A percentile compares a stretch with the other conserved stretches of the same genome.
phyloP scores from a whole-genome alignment of 164 flowering plant species.

The Magnolia changhungtana region DNA sequence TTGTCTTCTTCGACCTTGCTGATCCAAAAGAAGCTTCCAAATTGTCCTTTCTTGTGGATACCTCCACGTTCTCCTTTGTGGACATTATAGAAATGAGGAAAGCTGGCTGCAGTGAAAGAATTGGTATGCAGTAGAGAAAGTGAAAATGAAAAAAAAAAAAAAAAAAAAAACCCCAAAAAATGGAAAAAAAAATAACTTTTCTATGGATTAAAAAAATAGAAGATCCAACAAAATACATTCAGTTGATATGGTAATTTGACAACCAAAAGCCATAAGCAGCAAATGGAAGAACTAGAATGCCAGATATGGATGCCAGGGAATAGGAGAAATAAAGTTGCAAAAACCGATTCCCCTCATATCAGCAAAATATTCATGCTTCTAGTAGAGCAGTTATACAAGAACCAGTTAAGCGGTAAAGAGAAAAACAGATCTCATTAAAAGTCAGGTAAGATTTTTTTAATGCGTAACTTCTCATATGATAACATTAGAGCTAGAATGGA shows the following conservation, averaged over 20 bases:
- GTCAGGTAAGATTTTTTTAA: too few species aligned
- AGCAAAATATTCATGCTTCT: background rate
- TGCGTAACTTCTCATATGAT: too few species aligned
- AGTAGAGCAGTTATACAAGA: background rate
- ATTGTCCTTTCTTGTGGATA: slow-evolving; percentile 20
- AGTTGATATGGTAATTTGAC: background rate
- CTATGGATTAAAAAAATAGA: background rate
- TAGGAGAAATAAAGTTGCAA: background rate
- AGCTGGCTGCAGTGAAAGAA: slow-evolving; percentile 61
- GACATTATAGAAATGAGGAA: slow-evolving; percentile 55
- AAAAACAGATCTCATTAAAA: background rate
- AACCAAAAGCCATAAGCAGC: background rate
- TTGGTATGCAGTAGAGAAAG: background rate
- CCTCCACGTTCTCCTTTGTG: slow-evolving; percentile 30
- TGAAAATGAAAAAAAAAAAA: background rate
- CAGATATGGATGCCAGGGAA: background rate
- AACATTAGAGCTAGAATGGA: too few species aligned
- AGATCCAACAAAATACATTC: background rate
- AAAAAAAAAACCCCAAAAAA: background rate
- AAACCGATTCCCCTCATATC: background rate
- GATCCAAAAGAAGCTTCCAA: slow-evolving; percentile 20
- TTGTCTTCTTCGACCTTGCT: slow-evolving; percentile 22
- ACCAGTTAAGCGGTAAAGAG: background rate
- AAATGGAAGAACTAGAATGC: background rate
- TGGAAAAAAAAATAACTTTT: background rate